Base-by-base conservation (phyloP, 208 protist species). In the Trypanosoma avium region DNA sequence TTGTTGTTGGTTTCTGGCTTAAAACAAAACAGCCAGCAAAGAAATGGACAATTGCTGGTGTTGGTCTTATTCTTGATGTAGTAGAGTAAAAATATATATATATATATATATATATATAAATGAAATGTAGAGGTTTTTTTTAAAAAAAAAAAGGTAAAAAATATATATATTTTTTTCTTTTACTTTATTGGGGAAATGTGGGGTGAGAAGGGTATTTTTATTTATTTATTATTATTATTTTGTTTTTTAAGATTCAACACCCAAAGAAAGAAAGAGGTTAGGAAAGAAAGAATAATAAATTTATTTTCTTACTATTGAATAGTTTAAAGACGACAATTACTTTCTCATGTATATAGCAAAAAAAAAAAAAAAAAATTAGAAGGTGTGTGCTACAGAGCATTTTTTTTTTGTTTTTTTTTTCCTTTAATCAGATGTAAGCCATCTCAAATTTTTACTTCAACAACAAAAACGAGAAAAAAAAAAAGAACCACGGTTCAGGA, bases 31-130 rank as follows among this genome's bases (percentile, higher is more conserved):
- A 94, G 61, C 91, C 94, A 7, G 77, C 95, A 22, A 74, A 77
- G 52, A 99, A 99, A 72, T 99, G 98, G 98, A 84, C 98, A 40
- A 92, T 99, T 62, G 95, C 95, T 59, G 98, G 98, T 61, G 97
- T 99, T 30, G 97, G 96, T 12, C 66, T 99, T 50, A 75, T 99
- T 22, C 74, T 98, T 29, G 94, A 98, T 59, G 92, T 97, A 0
- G 94, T 97, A n/a, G 92, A 97, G 70, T 97, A 94, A 53, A 22
- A 35, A 22, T 1, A 33, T 42, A 6, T 35, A 24, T 38, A 32
- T 5, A n/a, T 26, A 30, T 36, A 38, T 29, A n/a, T 19, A 29
- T 17, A 5, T 19, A 36, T 32, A 29, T 10, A 17, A n/a, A n/a
- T n/a, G n/a, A n/a, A n/a, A n/a, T n/a, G n/a, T n/a, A n/a, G n/a